Conservation (phyloP, 78 protist genomes). For the Dictyostelium capitatum region DNA sequence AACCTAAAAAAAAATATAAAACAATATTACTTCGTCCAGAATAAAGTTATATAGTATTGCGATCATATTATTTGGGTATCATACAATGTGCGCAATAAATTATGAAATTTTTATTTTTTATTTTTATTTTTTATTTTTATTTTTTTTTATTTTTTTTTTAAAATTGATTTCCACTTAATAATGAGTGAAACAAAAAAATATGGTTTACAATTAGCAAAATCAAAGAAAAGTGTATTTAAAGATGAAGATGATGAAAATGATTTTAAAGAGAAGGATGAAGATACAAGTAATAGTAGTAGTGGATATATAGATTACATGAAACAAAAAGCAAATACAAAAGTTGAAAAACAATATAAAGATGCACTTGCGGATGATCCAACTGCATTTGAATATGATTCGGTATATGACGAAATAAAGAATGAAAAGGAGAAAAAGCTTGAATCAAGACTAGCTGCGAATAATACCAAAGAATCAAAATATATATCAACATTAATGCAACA, state of each 20-base stretch:
- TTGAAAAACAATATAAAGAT: conserved; percentile 18
- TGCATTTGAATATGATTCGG: conserved; percentile 73
- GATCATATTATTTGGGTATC: no score
- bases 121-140: not conserved
- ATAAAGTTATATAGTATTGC: no score
- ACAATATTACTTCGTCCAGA: no score
- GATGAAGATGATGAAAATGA: conserved; percentile 33
- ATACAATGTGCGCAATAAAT: no score
- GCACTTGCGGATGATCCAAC: conserved; percentile 72
- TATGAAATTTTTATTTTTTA: not conserved
- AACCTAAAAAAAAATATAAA: no score
- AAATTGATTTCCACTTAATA: not conserved
- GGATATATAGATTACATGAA: conserved; percentile 21
- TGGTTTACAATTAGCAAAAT: conserved; percentile 61
- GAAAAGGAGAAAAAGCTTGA: conserved; percentile 17
- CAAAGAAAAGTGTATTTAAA: conserved; percentile 24
- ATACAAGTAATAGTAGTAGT: not conserved
- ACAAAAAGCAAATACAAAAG: conserved; percentile 32
- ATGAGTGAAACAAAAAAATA: conserved; percentile 21
- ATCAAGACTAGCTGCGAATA: not conserved
- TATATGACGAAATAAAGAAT: conserved; percentile 70
- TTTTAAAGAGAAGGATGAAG: not conserved
- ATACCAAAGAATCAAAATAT: conserved; percentile 40
- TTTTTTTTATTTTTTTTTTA: not conserved
- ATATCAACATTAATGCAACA: conserved; percentile 26